Conservation (phyloP, 192 early-diverging fungal genomes). For the Coemansia sp. region DNA sequence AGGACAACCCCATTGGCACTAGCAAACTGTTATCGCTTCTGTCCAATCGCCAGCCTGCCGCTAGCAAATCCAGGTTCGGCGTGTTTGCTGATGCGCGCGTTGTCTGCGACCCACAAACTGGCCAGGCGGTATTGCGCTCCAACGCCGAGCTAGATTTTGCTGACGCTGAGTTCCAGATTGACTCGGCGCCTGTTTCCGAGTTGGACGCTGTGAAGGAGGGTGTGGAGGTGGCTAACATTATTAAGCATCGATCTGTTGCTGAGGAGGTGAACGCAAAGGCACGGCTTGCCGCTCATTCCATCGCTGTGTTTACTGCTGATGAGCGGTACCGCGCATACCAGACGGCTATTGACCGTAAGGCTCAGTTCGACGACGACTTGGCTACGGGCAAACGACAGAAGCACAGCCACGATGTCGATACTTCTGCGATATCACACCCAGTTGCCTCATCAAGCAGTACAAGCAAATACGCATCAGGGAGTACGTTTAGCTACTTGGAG, state of each 20-base stretch:
- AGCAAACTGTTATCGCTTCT: conserved; percentile 2
- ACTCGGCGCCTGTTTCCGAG: neutral
- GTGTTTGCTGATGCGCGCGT: conserved; percentile 23
- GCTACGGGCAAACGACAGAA: conserved; percentile 20
- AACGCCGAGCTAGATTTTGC: neutral
- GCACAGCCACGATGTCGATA: neutral
- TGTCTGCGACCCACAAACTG: conserved; percentile 15
- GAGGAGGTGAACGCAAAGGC: neutral
- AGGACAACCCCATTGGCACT: neutral
- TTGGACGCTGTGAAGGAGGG: conserved; percentile 49
- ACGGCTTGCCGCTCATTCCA: neutral
- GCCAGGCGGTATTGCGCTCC: conserved; percentile 8
- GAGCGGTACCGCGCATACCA: conserved; percentile 35
- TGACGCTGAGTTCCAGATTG: too few relatives aligned
- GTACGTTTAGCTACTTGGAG: neutral
- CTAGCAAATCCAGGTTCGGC: conserved; percentile 17
- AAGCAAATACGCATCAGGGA: neutral
- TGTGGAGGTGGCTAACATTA: conserved; percentile 7
- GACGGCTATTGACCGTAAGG: conserved; percentile 16
- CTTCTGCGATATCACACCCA: neutral
- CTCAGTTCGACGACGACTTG: conserved; percentile 1
- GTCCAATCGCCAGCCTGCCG: neutral
- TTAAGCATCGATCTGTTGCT: neutral
- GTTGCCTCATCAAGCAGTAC: neutral
- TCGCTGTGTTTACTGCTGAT: conserved; percentile 19